Evolutionary conservation across 495 filamentous ascomycete genomes (phyloP), one percentile per base, ranked within the genome.

Genomic region (Lophiotrema nucula): DNA sequence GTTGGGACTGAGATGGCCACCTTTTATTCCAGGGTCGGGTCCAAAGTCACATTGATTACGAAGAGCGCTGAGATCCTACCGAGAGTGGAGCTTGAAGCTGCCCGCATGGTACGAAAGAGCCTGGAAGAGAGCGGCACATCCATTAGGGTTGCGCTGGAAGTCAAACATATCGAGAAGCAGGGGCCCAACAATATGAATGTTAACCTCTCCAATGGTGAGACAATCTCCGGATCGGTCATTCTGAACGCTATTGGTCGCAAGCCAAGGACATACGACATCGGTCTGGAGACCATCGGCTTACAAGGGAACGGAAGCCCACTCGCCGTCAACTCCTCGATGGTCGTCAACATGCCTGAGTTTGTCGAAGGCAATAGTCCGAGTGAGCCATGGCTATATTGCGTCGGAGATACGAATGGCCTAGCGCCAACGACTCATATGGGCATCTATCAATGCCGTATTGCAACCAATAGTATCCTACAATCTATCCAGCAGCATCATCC

Each of bases 1-100:
- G 64, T 67, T 3, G 64, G 64, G 21, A 27, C 42, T 37, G 64
- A 67, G 42, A 67, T 67, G 64, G 60, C 64, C n/a, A 64, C 64
- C 22, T 37, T 46, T n/a, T 67, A 67, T 50, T n/a, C 41, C 18
- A 42, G 22, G 19, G 47, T 61, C 50, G 62, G 62, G 21, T 18
- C 56, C 15, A 64, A 65, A 41, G 62, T 67, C 5, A 67, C 61
- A 22, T 22, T 67, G n/a, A 49, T 67, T 26, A 43, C 38, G 3
- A 48, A 46, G 12, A 44, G 54, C 31, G 16, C 45, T 2, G 62
- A 65, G 35, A 65, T 67, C 21, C 42, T 67, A 8, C 57, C 65
- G 11, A 65, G 47, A 27, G n/a, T 61, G n/a, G 65, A 65, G n/a
- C 33, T 5, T 5, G 56, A 65, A 25, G 65, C 56, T 24, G 62